phyloP scores from a whole-genome alignment of 2,329 filamentous ascomycete genomes.

The Phaeosphaeria sp. region DNA sequence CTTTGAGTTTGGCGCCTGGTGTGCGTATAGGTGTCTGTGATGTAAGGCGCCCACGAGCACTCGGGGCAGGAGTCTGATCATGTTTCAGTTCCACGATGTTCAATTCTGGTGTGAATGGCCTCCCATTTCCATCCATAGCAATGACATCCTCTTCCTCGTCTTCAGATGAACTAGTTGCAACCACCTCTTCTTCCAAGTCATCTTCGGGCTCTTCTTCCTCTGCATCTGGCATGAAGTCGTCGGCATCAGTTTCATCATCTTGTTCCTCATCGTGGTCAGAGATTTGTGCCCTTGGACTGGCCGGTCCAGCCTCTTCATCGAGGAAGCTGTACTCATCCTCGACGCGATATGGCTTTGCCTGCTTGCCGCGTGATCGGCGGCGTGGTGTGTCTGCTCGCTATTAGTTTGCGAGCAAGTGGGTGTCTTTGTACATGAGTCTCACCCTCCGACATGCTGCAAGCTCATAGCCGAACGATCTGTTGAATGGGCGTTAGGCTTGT shows the following conservation, averaged over 20 bases:
- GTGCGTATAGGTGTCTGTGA: neutral
- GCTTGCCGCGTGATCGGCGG: constrained; percentile 29
- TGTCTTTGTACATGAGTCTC: neutral
- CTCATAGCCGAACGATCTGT: neutral
- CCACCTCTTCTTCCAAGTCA: constrained; percentile 29
- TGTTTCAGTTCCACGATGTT: constrained; percentile 20
- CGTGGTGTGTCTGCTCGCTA: constrained; percentile 17
- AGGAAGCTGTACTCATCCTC: constrained; percentile 31
- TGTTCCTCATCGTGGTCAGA: constrained; percentile 17
- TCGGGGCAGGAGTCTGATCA: constrained; percentile 5
- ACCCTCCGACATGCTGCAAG: constrained; percentile 1
- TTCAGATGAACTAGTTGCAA: constrained; percentile 37
- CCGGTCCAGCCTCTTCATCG: constrained; percentile 22
- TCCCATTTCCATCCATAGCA: neutral
- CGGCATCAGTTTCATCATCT: constrained; percentile 31
- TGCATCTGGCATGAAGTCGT: constrained; percentile 33
- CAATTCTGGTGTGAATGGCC: constrained; percentile 8
- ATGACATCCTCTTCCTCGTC: constrained; percentile 14
- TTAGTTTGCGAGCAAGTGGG: neutral
- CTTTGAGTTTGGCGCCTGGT: neutral
- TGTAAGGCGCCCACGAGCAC: constrained; percentile 7
- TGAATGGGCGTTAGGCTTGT: neutral
- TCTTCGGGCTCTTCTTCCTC: constrained; percentile 35
- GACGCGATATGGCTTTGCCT: constrained; percentile 25
- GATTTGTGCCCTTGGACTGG: constrained; percentile 13